Conservation (phyloP, 257 asterid genomes). For the Capsicum pubescens region DNA sequence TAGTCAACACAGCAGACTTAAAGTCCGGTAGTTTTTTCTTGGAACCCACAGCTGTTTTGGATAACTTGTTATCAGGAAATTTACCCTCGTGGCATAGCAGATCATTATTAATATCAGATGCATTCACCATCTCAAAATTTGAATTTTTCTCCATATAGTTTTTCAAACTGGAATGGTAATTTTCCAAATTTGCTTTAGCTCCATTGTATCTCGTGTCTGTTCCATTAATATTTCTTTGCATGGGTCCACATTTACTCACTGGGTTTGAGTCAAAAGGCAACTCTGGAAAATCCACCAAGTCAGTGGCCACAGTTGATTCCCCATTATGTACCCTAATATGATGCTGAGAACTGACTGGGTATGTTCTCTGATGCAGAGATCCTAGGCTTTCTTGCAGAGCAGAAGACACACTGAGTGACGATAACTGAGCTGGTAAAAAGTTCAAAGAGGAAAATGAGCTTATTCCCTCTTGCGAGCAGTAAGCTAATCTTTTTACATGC, state of each 20-base stretch:
- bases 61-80: slow-evolving; percentile 33
- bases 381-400: slow-evolving; percentile 52
- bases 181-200: slow-evolving; percentile 37
- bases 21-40: slow-evolving; percentile 41
- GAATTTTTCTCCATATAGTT: slow-evolving; percentile 36
- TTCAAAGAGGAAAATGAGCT: slow-evolving; percentile 55
- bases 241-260: slow-evolving; percentile 34
- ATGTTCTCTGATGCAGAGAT: slow-evolving; percentile 46
- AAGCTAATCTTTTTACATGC: slow-evolving; percentile 54
- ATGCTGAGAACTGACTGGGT: slow-evolving; percentile 42
- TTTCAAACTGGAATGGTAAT: slow-evolving; percentile 38
- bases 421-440: slow-evolving; percentile 53
- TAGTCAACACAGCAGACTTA: slow-evolving; percentile 41
- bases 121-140: slow-evolving; percentile 37
- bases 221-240: slow-evolving; percentile 28
- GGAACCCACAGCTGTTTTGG: slow-evolving; percentile 34
- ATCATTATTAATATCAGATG: slow-evolving; percentile 28
- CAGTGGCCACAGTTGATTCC: slow-evolving; percentile 44
- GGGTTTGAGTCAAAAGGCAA: slow-evolving; percentile 42
- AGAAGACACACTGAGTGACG: slow-evolving; percentile 40
- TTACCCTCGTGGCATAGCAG: slow-evolving; percentile 24
- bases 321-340: slow-evolving; percentile 41
- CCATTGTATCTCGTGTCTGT: slow-evolving; percentile 32
- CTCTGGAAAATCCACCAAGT: slow-evolving; percentile 38
- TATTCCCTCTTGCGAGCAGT: slow-evolving; percentile 55